Evolutionary conservation across 2,329 filamentous ascomycete species (phyloP).

Genomic region (Xylariales sp.): DNA sequence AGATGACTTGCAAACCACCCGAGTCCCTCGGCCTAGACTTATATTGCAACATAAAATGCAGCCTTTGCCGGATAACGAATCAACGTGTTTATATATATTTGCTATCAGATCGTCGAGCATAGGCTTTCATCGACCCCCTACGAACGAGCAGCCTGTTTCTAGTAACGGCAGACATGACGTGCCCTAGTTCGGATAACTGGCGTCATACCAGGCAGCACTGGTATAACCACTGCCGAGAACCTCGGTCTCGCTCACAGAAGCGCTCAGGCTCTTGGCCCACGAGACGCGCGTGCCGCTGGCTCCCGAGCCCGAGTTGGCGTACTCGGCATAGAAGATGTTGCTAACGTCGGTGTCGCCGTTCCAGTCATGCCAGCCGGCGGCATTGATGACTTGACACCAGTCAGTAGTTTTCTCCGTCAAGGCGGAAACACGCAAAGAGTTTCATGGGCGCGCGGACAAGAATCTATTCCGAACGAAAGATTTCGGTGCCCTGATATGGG

Average conservation of each 20-base stretch:
- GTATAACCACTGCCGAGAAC: slow-evolving; percentile 44
- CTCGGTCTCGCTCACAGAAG: slow-evolving; percentile 50
- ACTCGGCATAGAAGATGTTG: slow-evolving; percentile 69
- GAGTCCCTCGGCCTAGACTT: neutral
- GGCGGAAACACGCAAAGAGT: neutral
- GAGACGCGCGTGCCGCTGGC: slow-evolving; percentile 63
- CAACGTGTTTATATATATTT: neutral
- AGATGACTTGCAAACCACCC: neutral
- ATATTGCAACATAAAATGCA: neutral
- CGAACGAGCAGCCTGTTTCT: neutral
- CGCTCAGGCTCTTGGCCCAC: slow-evolving; percentile 52
- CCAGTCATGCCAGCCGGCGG: slow-evolving; percentile 70
- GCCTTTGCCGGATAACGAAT: neutral
- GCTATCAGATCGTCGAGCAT: neutral
- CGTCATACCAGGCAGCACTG: slow-evolving; percentile 41
- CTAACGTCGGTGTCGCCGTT: slow-evolving; percentile 61
- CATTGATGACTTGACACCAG: slow-evolving; percentile 61
- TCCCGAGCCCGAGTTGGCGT: slow-evolving; percentile 67
- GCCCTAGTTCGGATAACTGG: slow-evolving; percentile 36
- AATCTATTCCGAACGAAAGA: neutral
- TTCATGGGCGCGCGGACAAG: neutral
- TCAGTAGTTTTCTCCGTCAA: neutral
- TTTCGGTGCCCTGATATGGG: neutral
- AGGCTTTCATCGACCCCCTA: neutral
- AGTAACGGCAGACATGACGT: neutral